These are phyloP conservation scores for Cyberlindnera mycetangii DNA, from an alignment of 805 yeast genomes.

Conservation along the genomic window DNA sequence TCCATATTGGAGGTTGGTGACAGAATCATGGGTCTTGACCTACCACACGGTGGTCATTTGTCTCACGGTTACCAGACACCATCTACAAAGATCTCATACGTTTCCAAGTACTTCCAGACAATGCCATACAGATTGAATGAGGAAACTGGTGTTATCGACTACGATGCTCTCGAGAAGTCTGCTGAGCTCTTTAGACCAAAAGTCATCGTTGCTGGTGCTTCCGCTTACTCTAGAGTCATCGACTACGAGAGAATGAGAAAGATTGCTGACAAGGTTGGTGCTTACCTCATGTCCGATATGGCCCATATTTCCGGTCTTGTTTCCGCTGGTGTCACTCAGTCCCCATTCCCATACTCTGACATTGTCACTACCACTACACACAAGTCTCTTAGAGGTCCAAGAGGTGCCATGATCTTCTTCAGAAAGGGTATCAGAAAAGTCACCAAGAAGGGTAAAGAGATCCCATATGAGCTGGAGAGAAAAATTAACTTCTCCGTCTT, in stretches of 20 bases:
- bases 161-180: conserved; percentile 88
- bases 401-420: conserved; percentile 99
- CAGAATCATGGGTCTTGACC: conserved; percentile 95
- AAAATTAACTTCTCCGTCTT: conserved; percentile 97
- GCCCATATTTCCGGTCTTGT: conserved; percentile 97
- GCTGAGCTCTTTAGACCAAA: conserved; percentile 94
- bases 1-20: conserved; percentile 95
- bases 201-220: conserved; percentile 95
- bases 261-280: conserved; percentile 96
- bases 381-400: conserved; percentile 98
- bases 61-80: conserved; percentile 98
- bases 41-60: conserved; percentile 98
- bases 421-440: conserved; percentile 91
- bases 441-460: conserved; percentile 90
- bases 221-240: conserved; percentile 94
- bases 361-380: conserved; percentile 98
- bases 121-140: conserved; percentile 96
- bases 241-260: conserved; percentile 96
- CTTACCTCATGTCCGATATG: conserved; percentile 95
- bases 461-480: conserved; percentile 86
- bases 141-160: conserved; percentile 92
- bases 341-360: conserved; percentile 96
- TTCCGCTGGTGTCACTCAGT: conserved; percentile 92
- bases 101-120: conserved; percentile 95
- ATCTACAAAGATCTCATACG: conserved; percentile 88